Percentiles rank a stretch among this genome's conserved stretches.
These are phyloP conservation scores for Penicilliopsis zonata DNA, from an alignment of 495 filamentous ascomycete genomes.

Conservation along the genomic window DNA sequence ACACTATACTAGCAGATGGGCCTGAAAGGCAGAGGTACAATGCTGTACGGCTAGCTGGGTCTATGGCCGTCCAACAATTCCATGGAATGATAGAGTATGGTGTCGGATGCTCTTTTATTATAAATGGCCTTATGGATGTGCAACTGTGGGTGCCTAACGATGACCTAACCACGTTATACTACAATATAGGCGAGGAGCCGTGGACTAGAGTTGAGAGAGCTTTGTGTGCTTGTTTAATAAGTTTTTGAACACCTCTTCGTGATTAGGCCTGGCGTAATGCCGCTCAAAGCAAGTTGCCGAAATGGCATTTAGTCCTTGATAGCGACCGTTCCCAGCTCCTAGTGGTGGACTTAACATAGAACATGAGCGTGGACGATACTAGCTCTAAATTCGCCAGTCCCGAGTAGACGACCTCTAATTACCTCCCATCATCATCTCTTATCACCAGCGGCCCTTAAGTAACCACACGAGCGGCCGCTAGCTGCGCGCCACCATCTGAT, in stretches of 20 bases:
- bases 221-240: constrained; percentile 8
- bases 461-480: constrained; percentile 6
- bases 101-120: constrained; percentile 12
- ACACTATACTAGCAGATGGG: constrained; percentile 8
- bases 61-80: constrained; percentile 14
- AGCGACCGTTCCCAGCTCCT: constrained; percentile 4
- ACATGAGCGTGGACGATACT: constrained; percentile 1
- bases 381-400: constrained; percentile 4
- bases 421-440: constrained; percentile 10
- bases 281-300: constrained; percentile 3
- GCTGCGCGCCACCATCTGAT: constrained; percentile 10
- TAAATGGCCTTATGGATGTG: constrained; percentile 11
- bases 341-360: constrained; percentile 3
- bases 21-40: constrained; percentile 14
- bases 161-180: constrained; percentile 13
- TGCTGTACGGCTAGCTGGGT: constrained; percentile 9
- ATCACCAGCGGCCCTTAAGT: too few species aligned
- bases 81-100: constrained; percentile 21
- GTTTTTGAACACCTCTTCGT: constrained; percentile 3
- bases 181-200: constrained; percentile 11
- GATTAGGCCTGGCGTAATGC: constrained; percentile 13
- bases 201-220: constrained; percentile 3
- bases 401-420: constrained; percentile 6
- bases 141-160: constrained; percentile 10
- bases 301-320: constrained; percentile 4